phyloP scores from a whole-genome alignment of 805 yeast genomes.

The Groenewaldozyma salmanticensis region DNA sequence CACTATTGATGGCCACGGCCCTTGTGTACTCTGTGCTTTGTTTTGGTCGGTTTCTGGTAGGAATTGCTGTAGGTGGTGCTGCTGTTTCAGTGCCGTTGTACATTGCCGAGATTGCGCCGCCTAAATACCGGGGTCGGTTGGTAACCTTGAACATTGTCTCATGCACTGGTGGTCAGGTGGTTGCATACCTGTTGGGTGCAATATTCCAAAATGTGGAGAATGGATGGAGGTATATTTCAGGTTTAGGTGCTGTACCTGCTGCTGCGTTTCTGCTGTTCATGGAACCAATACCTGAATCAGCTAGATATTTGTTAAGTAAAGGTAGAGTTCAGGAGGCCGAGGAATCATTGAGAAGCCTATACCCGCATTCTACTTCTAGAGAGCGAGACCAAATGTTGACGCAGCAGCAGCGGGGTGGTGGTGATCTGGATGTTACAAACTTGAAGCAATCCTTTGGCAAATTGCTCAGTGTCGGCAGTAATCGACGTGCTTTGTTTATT shows the following conservation, averaged over 20 bases:
- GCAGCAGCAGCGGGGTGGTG: slow-evolving; percentile 40
- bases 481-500: slow-evolving; percentile 64
- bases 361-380: slow-evolving; percentile 51
- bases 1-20: slow-evolving; percentile 74
- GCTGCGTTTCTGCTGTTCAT: slow-evolving; percentile 67
- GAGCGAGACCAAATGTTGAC: slow-evolving; percentile 55
- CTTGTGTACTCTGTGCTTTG: slow-evolving; percentile 81
- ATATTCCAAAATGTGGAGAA: slow-evolving; percentile 59
- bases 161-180: slow-evolving; percentile 89
- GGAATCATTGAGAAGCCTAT: slow-evolving; percentile 51
- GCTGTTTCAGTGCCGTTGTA: slow-evolving; percentile 58
- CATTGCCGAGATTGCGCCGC: slow-evolving; percentile 40
- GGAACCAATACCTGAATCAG: slow-evolving; percentile 86
- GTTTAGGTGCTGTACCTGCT: slow-evolving; percentile 82
- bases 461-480: slow-evolving; percentile 23
- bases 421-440: slow-evolving; percentile 1
- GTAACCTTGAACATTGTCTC: slow-evolving; percentile 71
- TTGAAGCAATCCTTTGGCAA: slow-evolving; percentile 14
- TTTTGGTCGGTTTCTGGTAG: slow-evolving; percentile 58
- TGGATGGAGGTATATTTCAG: slow-evolving; percentile 93
- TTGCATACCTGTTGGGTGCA: slow-evolving; percentile 80
- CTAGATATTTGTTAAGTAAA: slow-evolving; percentile 73
- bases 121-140: slow-evolving; percentile 15
- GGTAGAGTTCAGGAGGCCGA: slow-evolving; percentile 60
- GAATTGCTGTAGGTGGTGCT: slow-evolving; percentile 66